Evolutionary conservation across 2,329 filamentous ascomycete genomes (phyloP).

Genomic region (Byssochlamys sp.): DNA sequence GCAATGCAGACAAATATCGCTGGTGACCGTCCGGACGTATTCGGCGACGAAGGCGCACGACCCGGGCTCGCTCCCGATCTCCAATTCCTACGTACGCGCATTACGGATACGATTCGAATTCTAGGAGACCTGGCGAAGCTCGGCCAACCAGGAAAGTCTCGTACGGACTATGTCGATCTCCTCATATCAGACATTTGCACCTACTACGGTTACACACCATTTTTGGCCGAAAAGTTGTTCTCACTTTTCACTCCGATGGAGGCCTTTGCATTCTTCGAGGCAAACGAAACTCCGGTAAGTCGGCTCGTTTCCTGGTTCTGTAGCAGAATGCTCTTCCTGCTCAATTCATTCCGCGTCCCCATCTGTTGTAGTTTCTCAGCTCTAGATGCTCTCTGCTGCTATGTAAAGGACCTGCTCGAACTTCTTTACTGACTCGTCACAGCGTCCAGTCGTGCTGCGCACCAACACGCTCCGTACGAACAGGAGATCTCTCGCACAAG

Average conservation of each 20-base stretch:
- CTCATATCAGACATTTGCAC: conserved; percentile 84
- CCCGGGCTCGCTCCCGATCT: conserved; percentile 72
- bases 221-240: conserved; percentile 91
- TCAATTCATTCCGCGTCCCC: background rate
- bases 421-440: background rate
- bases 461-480: conserved; percentile 85
- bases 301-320: background rate
- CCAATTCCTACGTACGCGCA: conserved; percentile 74
- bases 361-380: background rate
- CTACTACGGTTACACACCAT: conserved; percentile 93
- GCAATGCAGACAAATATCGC: conserved; percentile 90
- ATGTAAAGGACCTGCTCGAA: background rate
- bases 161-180: conserved; percentile 78
- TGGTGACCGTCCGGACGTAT: conserved; percentile 59
- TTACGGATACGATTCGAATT: conserved; percentile 87
- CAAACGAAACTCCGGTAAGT: conserved; percentile 72
- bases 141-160: conserved; percentile 66
- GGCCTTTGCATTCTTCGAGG: conserved; percentile 96
- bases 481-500: conserved; percentile 72
- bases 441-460: conserved; percentile 80
- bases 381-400: background rate
- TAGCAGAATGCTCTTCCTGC: background rate
- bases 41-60: conserved; percentile 49
- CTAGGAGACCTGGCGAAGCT: conserved; percentile 79
- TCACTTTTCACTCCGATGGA: conserved; percentile 85